Percentiles rank a stretch among this genome's conserved stretches.
phyloP scores from a whole-genome alignment of 148 eudicot genomes.

The Simmondsia chinensis region DNA sequence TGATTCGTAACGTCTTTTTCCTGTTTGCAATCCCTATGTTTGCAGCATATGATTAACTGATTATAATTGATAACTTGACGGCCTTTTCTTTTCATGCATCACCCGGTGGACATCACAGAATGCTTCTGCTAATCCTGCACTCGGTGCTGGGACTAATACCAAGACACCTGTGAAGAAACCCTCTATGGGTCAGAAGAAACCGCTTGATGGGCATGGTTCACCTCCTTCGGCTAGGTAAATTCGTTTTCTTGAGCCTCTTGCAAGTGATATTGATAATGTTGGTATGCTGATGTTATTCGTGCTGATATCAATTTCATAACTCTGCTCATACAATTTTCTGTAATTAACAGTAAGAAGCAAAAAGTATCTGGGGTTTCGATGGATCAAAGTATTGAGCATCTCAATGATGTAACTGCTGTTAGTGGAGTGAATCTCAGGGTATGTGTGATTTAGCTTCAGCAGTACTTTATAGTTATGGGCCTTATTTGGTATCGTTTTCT shows the following conservation, averaged over 20 bases:
- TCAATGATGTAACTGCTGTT: conserved; percentile 95
- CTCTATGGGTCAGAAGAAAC: conserved; percentile 64
- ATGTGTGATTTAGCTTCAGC: conserved; percentile 12
- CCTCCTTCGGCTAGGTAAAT: conserved; percentile 68
- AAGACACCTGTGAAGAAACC: conserved; percentile 52
- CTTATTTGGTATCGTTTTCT: background rate
- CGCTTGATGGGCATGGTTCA: conserved; percentile 56
- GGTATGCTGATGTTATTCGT: background rate
- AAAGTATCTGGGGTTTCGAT: conserved; percentile 51
- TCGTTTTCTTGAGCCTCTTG: too few species aligned
- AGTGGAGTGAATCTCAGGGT: conserved; percentile 97
- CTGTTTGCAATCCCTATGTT: too few species aligned
- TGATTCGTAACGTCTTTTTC: too few species aligned
- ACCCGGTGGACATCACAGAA: conserved; percentile 35
- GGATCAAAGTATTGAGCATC: conserved; percentile 97
- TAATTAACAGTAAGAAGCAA: conserved; percentile 75
- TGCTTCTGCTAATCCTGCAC: conserved; percentile 25
- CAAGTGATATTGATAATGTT: too few species aligned
- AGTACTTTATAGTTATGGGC: background rate
- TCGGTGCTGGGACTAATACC: conserved; percentile 30
- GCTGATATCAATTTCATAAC: background rate
- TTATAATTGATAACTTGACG: background rate
- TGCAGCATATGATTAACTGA: too few species aligned
- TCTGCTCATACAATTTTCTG: background rate
- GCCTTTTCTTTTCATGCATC: conserved; percentile 6